Evolutionary conservation across 2,329 filamentous ascomycete genomes (phyloP).

Genomic region (Hortaea werneckii): DNA sequence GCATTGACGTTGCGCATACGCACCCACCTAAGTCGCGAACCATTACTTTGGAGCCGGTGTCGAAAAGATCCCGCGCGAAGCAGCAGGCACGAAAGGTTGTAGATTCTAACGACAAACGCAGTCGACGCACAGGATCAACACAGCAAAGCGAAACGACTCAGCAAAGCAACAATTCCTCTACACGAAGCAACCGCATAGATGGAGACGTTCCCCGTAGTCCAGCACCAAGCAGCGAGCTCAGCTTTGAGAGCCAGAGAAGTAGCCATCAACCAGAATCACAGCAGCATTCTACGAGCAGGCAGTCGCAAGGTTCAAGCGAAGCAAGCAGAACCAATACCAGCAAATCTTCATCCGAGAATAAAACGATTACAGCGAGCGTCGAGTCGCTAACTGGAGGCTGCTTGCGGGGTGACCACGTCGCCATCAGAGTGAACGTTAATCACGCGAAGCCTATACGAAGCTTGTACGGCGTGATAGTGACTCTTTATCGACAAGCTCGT

Average conservation of each 20-base stretch:
- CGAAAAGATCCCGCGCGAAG: conserved; percentile 46
- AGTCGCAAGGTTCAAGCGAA: conserved; percentile 5
- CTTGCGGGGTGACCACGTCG: conserved; percentile 72
- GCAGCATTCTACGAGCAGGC: conserved; percentile 4
- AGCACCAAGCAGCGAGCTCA: conserved; percentile 35
- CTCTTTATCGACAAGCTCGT: conserved; percentile 79
- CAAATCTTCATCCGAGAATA: conserved; percentile 50
- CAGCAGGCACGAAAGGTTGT: conserved; percentile 32
- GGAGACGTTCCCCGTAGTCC: conserved; percentile 31
- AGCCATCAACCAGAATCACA: conserved; percentile 1
- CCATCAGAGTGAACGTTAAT: conserved; percentile 69
- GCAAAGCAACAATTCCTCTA: conserved; percentile 18
- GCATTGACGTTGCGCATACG: conserved; percentile 72
- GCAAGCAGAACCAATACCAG: conserved; percentile 39
- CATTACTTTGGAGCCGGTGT: conserved; percentile 80
- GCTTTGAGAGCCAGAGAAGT: conserved; percentile 30
- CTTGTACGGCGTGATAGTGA: conserved; percentile 84
- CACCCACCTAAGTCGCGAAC: conserved; percentile 65
- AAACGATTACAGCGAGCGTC: conserved; percentile 77
- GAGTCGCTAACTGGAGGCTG: conserved; percentile 75
- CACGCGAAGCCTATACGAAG: conserved; percentile 87
- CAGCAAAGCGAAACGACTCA: conserved; percentile 14
- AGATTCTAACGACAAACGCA: conserved; percentile 16
- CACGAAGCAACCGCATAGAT: conserved; percentile 18
- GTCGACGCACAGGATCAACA: conserved; percentile 14